phyloP scores from a whole-genome alignment of 495 filamentous ascomycete genomes.

The Chaetomium tenue region DNA sequence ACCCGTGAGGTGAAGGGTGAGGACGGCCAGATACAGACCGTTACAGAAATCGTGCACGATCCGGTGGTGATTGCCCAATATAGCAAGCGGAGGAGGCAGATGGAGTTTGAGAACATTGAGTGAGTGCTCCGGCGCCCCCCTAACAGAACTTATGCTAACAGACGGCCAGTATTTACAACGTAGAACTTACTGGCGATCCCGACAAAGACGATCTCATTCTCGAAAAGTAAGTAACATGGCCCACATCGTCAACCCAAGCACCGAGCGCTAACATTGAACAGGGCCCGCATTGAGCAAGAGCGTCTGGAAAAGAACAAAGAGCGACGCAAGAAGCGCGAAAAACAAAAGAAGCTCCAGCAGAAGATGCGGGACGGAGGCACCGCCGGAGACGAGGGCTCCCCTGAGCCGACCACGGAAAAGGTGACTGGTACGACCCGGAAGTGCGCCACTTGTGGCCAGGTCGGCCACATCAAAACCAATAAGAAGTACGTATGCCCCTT shows the following conservation, averaged over 20 bases:
- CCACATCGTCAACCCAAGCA: not conserved
- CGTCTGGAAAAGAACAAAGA: constrained; percentile 89
- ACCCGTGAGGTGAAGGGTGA: constrained; percentile 60
- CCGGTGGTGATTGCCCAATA: constrained; percentile 70
- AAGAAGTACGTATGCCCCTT: constrained; percentile 66
- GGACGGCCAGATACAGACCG: constrained; percentile 59
- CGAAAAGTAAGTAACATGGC: constrained; percentile 33
- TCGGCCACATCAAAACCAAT: constrained; percentile 99
- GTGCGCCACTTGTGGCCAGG: constrained; percentile 93
- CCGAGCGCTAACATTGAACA: constrained; percentile 32
- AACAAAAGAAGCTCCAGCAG: constrained; percentile 65
- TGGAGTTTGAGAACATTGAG: constrained; percentile 67
- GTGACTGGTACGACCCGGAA: constrained; percentile 75
- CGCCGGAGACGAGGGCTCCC: constrained; percentile 41
- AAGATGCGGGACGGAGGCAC: constrained; percentile 45
- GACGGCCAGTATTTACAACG: constrained; percentile 45
- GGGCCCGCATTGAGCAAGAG: constrained; percentile 71
- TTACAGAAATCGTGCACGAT: constrained; percentile 65
- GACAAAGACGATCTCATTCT: constrained; percentile 51
- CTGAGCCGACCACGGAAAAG: constrained; percentile 52
- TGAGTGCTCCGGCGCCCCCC: constrained; percentile 39
- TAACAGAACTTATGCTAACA: not conserved
- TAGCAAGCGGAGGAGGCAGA: constrained; percentile 49
- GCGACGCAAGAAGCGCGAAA: constrained; percentile 84
- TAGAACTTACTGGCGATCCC: constrained; percentile 68